Evolutionary conservation across 306 rosid genomes (phyloP).

Genomic region (Mucuna pruriens): DNA sequence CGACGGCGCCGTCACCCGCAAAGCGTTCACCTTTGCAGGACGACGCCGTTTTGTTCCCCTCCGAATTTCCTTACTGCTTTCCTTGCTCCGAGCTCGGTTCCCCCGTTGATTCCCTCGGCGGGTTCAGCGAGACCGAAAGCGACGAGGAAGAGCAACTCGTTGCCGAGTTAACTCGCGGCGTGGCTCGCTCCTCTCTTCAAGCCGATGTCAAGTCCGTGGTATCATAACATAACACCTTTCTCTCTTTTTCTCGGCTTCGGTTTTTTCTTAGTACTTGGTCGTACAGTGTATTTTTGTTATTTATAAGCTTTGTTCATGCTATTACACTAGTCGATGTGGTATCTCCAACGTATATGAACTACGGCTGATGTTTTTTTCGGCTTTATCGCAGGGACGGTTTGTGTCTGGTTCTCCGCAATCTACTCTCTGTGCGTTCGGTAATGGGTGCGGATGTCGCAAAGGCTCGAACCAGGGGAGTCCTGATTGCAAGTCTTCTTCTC

Average conservation of each 20-base stretch:
- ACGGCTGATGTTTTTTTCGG: too few species aligned
- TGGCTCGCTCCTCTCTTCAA: slow-evolving; percentile 56
- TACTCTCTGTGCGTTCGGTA: slow-evolving; percentile 56
- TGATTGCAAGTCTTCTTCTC: slow-evolving; percentile 43
- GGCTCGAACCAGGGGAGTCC: slow-evolving; percentile 74
- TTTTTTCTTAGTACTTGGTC: not conserved
- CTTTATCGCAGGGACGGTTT: slow-evolving; percentile 41
- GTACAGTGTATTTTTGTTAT: not conserved
- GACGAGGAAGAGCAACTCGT: slow-evolving; percentile 72
- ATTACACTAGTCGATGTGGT: too few species aligned
- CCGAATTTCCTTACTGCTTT: slow-evolving; percentile 41
- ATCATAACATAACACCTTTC: not conserved
- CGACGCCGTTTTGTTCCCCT: slow-evolving; percentile 40
- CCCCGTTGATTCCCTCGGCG: slow-evolving; percentile 53
- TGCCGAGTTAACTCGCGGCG: slow-evolving; percentile 60
- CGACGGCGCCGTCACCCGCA: not conserved
- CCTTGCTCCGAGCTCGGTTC: slow-evolving; percentile 56
- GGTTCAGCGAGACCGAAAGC: slow-evolving; percentile 81
- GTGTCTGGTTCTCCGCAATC: slow-evolving; percentile 80
- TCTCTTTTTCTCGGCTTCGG: too few species aligned
- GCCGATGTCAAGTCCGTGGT: slow-evolving; percentile 15
- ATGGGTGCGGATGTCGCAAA: slow-evolving; percentile 52
- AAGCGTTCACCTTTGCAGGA: not conserved
- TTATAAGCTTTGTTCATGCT: too few species aligned
- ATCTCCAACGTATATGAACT: too few species aligned